phyloP scores from a whole-genome alignment of 2,329 filamentous ascomycete species.

The Ophiognomonia clavigignenti-juglandacearum region DNA sequence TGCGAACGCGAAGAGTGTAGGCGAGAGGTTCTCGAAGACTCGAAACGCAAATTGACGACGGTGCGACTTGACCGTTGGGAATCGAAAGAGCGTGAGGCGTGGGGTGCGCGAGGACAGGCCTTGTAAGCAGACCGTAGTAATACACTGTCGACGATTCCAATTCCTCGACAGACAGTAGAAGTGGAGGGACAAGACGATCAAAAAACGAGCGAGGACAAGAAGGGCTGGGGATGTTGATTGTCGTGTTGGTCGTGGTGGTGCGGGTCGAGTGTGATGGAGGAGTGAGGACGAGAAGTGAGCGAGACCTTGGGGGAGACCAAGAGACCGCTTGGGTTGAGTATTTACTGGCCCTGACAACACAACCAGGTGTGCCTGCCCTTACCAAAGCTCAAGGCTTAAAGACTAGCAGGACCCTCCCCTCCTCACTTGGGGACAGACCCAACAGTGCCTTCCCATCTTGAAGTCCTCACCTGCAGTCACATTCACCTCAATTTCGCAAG shows the following conservation, averaged over 20 bases:
- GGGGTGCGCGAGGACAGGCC: not conserved
- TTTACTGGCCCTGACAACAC: not conserved
- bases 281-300: not conserved
- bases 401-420: not conserved
- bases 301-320: not conserved
- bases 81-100: not conserved
- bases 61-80: not conserved
- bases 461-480: not conserved
- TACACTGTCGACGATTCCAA: constrained; percentile 8
- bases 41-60: no score
- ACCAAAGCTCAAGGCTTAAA: not conserved
- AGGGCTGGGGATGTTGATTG: constrained; percentile 12
- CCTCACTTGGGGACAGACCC: not conserved
- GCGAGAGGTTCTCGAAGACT: no score
- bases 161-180: not conserved
- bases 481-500: not conserved
- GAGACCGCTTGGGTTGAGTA: no score
- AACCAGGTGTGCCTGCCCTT: not conserved
- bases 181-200: constrained; percentile 6
- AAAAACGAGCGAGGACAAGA: constrained; percentile 15
- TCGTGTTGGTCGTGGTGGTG: constrained; percentile 1
- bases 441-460: not conserved
- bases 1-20: no score
- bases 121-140: constrained; percentile 11
- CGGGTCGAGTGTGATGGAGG: not conserved